Conservation (phyloP, 768 basidiomycete genomes). For the Collybia mongolica region DNA sequence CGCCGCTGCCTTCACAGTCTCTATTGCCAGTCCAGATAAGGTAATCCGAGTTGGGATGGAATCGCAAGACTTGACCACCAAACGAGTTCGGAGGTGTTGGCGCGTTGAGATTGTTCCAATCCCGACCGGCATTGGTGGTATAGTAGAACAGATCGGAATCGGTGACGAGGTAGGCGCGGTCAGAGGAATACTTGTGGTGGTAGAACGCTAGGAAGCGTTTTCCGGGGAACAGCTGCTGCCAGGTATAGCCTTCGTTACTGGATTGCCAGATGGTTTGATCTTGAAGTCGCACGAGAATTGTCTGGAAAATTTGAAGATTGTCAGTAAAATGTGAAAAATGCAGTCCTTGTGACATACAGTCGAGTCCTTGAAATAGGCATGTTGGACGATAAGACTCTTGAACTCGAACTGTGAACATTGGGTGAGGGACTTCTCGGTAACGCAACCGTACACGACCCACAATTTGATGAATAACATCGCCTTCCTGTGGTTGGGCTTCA, state of each 20-base stretch:
- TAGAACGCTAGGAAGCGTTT: slow-evolving; percentile 80
- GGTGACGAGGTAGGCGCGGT: slow-evolving; percentile 92
- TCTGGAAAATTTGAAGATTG: slow-evolving; percentile 37
- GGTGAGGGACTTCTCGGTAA: background rate
- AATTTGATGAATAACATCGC: slow-evolving; percentile 71
- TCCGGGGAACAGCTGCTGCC: slow-evolving; percentile 63
- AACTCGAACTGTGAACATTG: slow-evolving; percentile 57
- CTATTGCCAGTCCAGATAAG: slow-evolving; percentile 87
- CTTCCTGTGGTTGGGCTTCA: slow-evolving; percentile 77
- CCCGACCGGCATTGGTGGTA: slow-evolving; percentile 79
- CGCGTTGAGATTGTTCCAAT: slow-evolving; percentile 59
- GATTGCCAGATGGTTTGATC: slow-evolving; percentile 92
- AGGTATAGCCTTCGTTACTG: slow-evolving; percentile 91
- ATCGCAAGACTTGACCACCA: slow-evolving; percentile 72
- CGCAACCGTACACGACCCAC: slow-evolving; percentile 38
- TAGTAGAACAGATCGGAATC: slow-evolving; percentile 59
- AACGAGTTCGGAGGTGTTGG: slow-evolving; percentile 82
- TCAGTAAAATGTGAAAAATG: background rate
- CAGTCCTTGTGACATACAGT: slow-evolving; percentile 38
- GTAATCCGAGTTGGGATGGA: slow-evolving; percentile 84
- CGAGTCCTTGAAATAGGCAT: slow-evolving; percentile 84
- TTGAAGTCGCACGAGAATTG: slow-evolving; percentile 76
- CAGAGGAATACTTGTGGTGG: slow-evolving; percentile 76
- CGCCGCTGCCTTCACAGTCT: slow-evolving; percentile 48
- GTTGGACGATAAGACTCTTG: slow-evolving; percentile 60